Conservation (phyloP, 805 yeast genomes). For the Lachancea cidri region DNA sequence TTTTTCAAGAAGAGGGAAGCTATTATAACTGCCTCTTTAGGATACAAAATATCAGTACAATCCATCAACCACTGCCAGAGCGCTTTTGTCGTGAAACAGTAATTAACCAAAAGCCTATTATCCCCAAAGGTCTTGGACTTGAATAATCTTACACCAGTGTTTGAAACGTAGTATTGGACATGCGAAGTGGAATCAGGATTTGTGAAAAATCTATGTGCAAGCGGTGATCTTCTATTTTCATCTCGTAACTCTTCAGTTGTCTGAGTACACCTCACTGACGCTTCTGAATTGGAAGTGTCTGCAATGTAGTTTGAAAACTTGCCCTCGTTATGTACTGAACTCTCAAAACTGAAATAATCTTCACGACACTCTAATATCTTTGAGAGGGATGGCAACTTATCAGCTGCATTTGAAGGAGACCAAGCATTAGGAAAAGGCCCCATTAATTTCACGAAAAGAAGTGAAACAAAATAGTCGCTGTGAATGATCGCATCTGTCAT, state of each 20-base stretch:
- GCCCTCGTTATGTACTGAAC: slow-evolving; percentile 11
- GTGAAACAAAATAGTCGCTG: slow-evolving; percentile 58
- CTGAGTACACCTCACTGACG: background rate
- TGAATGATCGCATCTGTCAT: slow-evolving; percentile 53
- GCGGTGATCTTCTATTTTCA: slow-evolving; percentile 47
- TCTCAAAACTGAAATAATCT: slow-evolving; percentile 35
- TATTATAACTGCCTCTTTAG: slow-evolving; percentile 48
- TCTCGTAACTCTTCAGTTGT: slow-evolving; percentile 11
- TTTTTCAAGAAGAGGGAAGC: slow-evolving; percentile 45
- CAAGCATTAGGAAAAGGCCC: slow-evolving; percentile 70
- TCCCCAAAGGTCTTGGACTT: slow-evolving; percentile 36
- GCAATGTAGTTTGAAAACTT: background rate
- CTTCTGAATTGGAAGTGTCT: background rate
- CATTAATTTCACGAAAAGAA: slow-evolving; percentile 57
- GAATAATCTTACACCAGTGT: slow-evolving; percentile 59
- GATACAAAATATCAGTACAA: slow-evolving; percentile 66
- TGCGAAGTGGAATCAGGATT: slow-evolving; percentile 86
- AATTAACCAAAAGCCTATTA: slow-evolving; percentile 30
- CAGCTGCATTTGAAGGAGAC: slow-evolving; percentile 52
- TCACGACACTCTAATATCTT: slow-evolving; percentile 30
- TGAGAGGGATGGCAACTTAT: slow-evolving; percentile 38
- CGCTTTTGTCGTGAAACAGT: slow-evolving; percentile 68
- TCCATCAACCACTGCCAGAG: slow-evolving; percentile 86
- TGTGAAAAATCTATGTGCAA: slow-evolving; percentile 70
- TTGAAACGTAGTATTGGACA: slow-evolving; percentile 69